Percentiles rank a stretch among this genome's conserved stretches.
These are phyloP conservation scores for Arabis alpina DNA, from an alignment of 345 rosid genomes.

Conservation along the genomic window DNA sequence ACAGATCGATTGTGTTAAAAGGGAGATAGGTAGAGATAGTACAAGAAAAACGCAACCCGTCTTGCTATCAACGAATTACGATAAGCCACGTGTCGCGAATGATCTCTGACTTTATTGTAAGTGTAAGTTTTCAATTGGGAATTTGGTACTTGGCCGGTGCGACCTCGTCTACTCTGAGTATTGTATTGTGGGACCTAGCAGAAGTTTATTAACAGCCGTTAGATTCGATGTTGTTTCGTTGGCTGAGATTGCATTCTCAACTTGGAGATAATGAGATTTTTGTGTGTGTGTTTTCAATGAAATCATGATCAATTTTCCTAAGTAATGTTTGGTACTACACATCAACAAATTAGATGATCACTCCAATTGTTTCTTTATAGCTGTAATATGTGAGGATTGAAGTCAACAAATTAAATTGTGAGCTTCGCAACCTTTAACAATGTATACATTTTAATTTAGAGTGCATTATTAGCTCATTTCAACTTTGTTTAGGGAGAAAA, in stretches of 20 bases:
- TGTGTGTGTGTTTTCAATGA: too few relatives aligned
- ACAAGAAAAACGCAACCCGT: conserved; percentile 29
- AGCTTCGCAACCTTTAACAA: too few relatives aligned
- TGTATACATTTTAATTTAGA: too few relatives aligned
- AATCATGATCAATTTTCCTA: too few relatives aligned
- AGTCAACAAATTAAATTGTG: too few relatives aligned
- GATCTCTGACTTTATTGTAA: not conserved
- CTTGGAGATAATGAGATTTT: too few relatives aligned
- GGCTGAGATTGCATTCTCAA: conserved; percentile 3
- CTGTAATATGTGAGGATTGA: too few relatives aligned
- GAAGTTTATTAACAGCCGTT: not conserved
- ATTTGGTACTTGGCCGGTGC: conserved; percentile 37
- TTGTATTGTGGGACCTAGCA: conserved; percentile 1
- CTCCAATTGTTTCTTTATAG: too few relatives aligned
- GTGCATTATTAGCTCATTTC: too few relatives aligned
- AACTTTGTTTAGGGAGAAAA: too few relatives aligned
- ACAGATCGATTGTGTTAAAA: conserved; percentile 43
- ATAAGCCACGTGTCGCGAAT: not conserved
- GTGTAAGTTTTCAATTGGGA: conserved; percentile 35
- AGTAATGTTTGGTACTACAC: too few relatives aligned
- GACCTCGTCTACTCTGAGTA: conserved; percentile 12
- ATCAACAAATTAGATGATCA: too few relatives aligned
- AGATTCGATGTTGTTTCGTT: not conserved
- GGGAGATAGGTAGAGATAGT: conserved; percentile 13
- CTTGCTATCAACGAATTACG: not conserved